Base-by-base conservation (phyloP, 345 rosid genomes). In the Toxicodendron radicans region DNA sequence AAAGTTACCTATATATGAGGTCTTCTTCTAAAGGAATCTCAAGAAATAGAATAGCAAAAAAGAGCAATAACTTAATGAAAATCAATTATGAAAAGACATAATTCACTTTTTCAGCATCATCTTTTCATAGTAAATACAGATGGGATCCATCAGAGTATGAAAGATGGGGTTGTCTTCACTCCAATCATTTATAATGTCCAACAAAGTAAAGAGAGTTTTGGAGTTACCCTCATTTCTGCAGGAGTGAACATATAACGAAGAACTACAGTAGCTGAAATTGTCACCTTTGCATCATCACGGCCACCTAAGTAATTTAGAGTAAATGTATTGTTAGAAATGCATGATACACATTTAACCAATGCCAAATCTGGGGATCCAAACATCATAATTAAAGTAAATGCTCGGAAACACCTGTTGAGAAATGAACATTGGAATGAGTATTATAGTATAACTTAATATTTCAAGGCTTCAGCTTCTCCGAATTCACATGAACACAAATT, bases 201-300 rank as follows among this genome's bases (percentile, higher is more conserved):
- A 75, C 35, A 70, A 52, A 62, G 24, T 30, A 53, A 32, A 54
- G 35, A 74, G 41, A 32, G 64, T 18, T 75, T 59, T 30, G 21
- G 43, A 56, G 79, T 60, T 79, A 91, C 98, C 91, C 92, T 89
- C 86, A 93, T 87, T 81, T 95, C 97, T 73, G 93, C 90, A 54
- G 90, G 92, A 68, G 89, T 61, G 65, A 95, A 93, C 99, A 93
- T 89, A 88, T 83, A 23, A 17, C 90, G 97, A 35, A 96, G 90
- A 82, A 92, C 81, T 46, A 93, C 87, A 16, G 97, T 90, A 18
- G 92, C 87, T 49, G 97, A 92, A 78, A 93, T 83, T 52, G 79
- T 75, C 75, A 92, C 71, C 89, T 96, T 96, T 59, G 92, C 87
- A 86, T 96, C 98, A 82, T 96, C 99, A 58, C 83, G 91, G 61